Evolutionary conservation across 2,329 filamentous ascomycete species (phyloP).

Genomic region (Nigrograna mackinnonii): DNA sequence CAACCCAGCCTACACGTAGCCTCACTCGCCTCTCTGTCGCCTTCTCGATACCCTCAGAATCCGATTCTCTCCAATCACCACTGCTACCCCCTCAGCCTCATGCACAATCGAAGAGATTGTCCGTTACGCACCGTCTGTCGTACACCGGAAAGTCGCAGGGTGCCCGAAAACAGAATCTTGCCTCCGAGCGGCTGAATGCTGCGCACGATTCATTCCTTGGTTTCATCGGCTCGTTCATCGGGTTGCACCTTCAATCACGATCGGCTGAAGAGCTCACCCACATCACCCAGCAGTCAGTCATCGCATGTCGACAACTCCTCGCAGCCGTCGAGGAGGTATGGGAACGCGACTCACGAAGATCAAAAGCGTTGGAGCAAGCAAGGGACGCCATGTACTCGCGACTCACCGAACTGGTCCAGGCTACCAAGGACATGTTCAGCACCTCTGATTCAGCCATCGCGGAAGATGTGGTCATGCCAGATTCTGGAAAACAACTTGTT

Average conservation of each 20-base stretch:
- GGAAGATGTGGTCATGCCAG: conserved; percentile 78
- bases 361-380: conserved; percentile 67
- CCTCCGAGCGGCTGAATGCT: conserved; percentile 78
- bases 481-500: conserved; percentile 76
- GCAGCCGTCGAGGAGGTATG: conserved; percentile 81
- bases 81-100: conserved; percentile 27
- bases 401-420: conserved; percentile 78
- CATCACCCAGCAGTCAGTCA: conserved; percentile 81
- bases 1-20: conserved; percentile 32
- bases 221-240: conserved; percentile 90
- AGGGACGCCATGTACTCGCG: conserved; percentile 78
- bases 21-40: conserved; percentile 35
- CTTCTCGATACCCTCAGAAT: conserved; percentile 42
- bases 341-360: conserved; percentile 72
- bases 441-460: conserved; percentile 68
- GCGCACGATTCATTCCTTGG: conserved; percentile 89
- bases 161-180: conserved; percentile 70
- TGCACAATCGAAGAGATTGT: conserved; percentile 49
- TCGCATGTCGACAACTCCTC: conserved; percentile 78
- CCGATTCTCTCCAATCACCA: conserved; percentile 35
- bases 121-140: conserved; percentile 74
- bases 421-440: conserved; percentile 78
- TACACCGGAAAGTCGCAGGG: conserved; percentile 69
- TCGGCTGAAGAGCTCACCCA: conserved; percentile 81
- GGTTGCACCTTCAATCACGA: conserved; percentile 89